Base-by-base conservation (phyloP, 495 filamentous ascomycete species). In the Aspergillus ellipticus region DNA sequence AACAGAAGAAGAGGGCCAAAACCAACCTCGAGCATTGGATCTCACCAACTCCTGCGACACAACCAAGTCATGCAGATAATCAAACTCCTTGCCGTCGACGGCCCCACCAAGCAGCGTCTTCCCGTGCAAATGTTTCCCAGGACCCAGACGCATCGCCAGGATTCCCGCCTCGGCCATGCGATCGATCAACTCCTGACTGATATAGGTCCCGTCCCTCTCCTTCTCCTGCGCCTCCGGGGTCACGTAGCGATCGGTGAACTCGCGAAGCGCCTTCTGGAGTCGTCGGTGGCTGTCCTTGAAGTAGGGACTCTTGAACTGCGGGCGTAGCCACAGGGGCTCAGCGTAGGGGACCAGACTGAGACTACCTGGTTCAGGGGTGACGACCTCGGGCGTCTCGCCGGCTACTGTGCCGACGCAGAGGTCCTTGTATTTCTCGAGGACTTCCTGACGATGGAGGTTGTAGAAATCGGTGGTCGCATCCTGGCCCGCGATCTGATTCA, bases 11-110 rank as follows among this genome's bases (percentile, higher is more conserved):
- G 29, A 21, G 28, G 9, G 8, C 2, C 19, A 51, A 19, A 50
- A 57, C 63, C 4, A 19, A 66, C 86, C 89, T 59, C 89, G 74
- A 39, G 85, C 85, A 66, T 85, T 89, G 19, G 80, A 69, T 56
- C 89, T 82, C 10, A 81, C 80, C 60, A 86, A 69, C 70, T 96
- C 90, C 73, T 96, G 90, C 22, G 77, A 72, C 13, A 87, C 74
- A 58, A 94, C 82, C 66, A 94, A 66, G 69, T 93, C 89, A 72
- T 93, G 89, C 68, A 96, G 87, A 69, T 92, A 91, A 68, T 96
- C 89, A 62, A 89, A 94, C 57, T 94, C 88, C 74, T 90, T 82
- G 26, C 87, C 87, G 58, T 87, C 79, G 35, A 91, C 79, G 26
- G 80, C 84, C 49, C 89, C 89, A 45, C 82, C 82, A 22, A 93